A percentile compares a stretch with the other conserved stretches of the same genome.
These are phyloP conservation scores for Chaetomium sp. DNA, from an alignment of 2,329 filamentous ascomycete genomes.

Conservation along the genomic window DNA sequence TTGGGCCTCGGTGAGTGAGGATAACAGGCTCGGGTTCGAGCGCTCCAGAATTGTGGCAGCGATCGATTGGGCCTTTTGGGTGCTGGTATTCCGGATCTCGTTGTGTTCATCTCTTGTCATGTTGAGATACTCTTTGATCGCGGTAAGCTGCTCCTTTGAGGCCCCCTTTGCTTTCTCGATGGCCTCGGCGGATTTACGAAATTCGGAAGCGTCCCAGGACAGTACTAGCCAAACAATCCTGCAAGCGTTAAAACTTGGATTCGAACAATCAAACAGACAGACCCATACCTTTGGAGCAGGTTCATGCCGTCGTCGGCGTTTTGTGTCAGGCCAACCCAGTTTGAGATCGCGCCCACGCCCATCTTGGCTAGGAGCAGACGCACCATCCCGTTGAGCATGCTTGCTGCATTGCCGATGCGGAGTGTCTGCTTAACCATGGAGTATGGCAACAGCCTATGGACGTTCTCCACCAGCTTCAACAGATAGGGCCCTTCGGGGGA, in stretches of 20 bases:
- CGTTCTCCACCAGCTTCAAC: constrained; percentile 68
- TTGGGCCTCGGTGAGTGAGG: constrained; percentile 58
- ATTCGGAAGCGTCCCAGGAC: constrained; percentile 71
- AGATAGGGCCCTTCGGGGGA: constrained; percentile 76
- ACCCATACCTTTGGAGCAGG: constrained; percentile 61
- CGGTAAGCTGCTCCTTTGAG: constrained; percentile 61
- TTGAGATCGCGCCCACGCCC: constrained; percentile 72
- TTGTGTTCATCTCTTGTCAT: constrained; percentile 60
- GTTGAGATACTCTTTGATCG: constrained; percentile 61
- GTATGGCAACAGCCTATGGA: constrained; percentile 73
- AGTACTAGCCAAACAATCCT: constrained; percentile 75
- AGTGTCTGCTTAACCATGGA: constrained; percentile 71
- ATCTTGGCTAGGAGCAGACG: constrained; percentile 75
- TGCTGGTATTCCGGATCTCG: constrained; percentile 58
- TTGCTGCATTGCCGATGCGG: constrained; percentile 75
- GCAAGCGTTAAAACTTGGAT: constrained; percentile 19
- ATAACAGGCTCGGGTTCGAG: constrained; percentile 48
- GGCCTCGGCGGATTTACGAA: constrained; percentile 64
- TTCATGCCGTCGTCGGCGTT: constrained; percentile 80
- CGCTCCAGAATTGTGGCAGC: constrained; percentile 65
- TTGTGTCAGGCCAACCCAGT: constrained; percentile 74
- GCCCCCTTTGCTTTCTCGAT: constrained; percentile 64
- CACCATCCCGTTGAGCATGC: constrained; percentile 78
- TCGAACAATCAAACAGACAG: background rate
- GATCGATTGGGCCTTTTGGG: constrained; percentile 58